Evolutionary conservation across 2,329 filamentous ascomycete species (phyloP).

Genomic region (Coniochaeta sp.): DNA sequence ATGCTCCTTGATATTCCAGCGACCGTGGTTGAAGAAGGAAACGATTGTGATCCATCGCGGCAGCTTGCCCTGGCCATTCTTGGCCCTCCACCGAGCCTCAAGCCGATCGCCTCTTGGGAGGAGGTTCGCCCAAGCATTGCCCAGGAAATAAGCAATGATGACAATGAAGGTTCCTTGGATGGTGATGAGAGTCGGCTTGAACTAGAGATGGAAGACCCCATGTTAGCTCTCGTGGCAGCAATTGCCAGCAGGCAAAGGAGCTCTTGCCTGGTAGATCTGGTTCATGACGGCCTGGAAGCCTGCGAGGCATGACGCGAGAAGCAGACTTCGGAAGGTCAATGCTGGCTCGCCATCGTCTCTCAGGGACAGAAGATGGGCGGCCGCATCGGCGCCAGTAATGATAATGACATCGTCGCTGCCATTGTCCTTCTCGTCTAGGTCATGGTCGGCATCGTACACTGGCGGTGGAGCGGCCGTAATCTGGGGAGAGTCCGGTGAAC

Average conservation of each 20-base stretch:
- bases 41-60: slow-evolving; percentile 33
- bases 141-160: slow-evolving; percentile 48
- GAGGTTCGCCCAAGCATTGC: slow-evolving; percentile 37
- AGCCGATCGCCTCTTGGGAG: slow-evolving; percentile 46
- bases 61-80: slow-evolving; percentile 29
- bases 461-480: slow-evolving; percentile 13
- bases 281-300: slow-evolving; percentile 48
- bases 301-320: slow-evolving; percentile 40
- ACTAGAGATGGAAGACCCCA: slow-evolving; percentile 27
- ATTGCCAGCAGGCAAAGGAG: no score
- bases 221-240: no score
- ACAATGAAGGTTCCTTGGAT: slow-evolving; percentile 50
- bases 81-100: slow-evolving; percentile 37
- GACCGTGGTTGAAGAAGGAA: slow-evolving; percentile 42
- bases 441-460: slow-evolving; percentile 12
- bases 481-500: slow-evolving; percentile 10
- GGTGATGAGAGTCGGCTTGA: slow-evolving; percentile 41
- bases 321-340: slow-evolving; percentile 45
- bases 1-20: slow-evolving; percentile 50
- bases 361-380: slow-evolving; percentile 39
- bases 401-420: slow-evolving; percentile 37
- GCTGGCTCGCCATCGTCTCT: slow-evolving; percentile 45
- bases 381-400: slow-evolving; percentile 43
- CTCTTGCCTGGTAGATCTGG: slow-evolving; percentile 44
- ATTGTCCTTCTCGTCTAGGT: slow-evolving; percentile 20